Evolutionary conservation across 805 yeast genomes (phyloP).

Genomic region (Tetrapisispora taiwanensis): DNA sequence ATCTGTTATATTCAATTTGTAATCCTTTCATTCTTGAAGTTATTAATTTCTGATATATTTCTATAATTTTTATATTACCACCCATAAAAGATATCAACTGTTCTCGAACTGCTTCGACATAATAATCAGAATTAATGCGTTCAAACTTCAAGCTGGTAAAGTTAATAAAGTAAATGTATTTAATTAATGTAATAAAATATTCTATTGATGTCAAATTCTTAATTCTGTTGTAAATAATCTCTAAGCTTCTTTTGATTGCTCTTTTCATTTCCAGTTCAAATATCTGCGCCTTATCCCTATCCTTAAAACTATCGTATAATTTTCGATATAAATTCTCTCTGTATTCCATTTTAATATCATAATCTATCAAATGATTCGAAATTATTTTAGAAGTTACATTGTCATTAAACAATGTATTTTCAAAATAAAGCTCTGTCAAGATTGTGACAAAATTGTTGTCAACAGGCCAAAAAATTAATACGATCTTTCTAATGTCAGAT

Average conservation of each 20-base stretch:
- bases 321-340: not conserved
- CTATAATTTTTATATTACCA: conserved; percentile 11
- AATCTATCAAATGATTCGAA: not conserved
- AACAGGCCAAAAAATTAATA: not conserved
- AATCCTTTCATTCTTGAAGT: not conserved
- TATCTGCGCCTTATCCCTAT: not conserved
- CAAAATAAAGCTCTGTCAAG: not conserved
- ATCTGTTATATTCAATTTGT: not conserved
- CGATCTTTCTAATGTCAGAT: not conserved
- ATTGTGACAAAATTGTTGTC: not conserved
- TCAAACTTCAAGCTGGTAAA: not conserved
- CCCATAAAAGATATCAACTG: conserved; percentile 4
- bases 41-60: conserved; percentile 9
- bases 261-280: not conserved
- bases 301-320: not conserved
- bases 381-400: not conserved
- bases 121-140: not conserved
- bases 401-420: not conserved
- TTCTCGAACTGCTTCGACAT: not conserved
- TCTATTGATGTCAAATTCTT: not conserved
- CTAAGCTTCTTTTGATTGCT: not conserved
- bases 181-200: not conserved
- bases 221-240: not conserved
- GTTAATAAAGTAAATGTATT: not conserved
- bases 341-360: no score